Base-by-base conservation (phyloP, 495 filamentous ascomycete genomes). In the Penicillium odoratum region DNA sequence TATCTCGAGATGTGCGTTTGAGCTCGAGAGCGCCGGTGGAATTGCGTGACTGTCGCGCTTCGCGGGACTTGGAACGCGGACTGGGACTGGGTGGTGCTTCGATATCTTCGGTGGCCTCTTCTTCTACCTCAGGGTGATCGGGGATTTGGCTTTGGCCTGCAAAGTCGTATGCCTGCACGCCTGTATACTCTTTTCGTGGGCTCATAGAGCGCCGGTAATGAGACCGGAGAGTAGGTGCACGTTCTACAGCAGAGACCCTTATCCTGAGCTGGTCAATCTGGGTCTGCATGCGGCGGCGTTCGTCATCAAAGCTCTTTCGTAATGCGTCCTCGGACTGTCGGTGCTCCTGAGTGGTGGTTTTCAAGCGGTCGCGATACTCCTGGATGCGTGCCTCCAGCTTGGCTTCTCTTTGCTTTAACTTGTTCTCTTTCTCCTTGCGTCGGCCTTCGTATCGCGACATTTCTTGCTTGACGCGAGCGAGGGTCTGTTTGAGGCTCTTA, bases 391-490 rank as follows among this genome's bases (percentile, higher is more conserved):
- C 68, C 53, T 81, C 80, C 29, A 78, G 56, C 55, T 75, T 82
- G 21, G 70, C 63, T 47, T 80, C 77, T 51, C 77, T 72, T 50
- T 78, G 69, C 59, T 81, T 80, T 33, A 80, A 65, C 38, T 72
- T 77, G n/a, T 73, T 71, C 58, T 83, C 79, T 51, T 76, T 76
- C 45, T 82, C 80, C 53, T 81, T 78, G 47, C 78, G 74, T 30
- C 78, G 76, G 26, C 75, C 75, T 45, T 82, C 78, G 48, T 81
- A 80, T 52, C 73, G 74, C 28, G 70, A 76, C 72, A 80, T 80
- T 55, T 83, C 81, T 53, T 79, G 76, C 61, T 83, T 85, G 25
- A 79, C 74, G 15, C 74, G 74, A 7, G 80, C 74, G 26, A 85
- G 59, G 13, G 74, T 82, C 49, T 79, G 74, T 43, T 83, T 83